phyloP scores from a whole-genome alignment of 2,329 filamentous ascomycete genomes.

The Colletotrichum siamense region DNA sequence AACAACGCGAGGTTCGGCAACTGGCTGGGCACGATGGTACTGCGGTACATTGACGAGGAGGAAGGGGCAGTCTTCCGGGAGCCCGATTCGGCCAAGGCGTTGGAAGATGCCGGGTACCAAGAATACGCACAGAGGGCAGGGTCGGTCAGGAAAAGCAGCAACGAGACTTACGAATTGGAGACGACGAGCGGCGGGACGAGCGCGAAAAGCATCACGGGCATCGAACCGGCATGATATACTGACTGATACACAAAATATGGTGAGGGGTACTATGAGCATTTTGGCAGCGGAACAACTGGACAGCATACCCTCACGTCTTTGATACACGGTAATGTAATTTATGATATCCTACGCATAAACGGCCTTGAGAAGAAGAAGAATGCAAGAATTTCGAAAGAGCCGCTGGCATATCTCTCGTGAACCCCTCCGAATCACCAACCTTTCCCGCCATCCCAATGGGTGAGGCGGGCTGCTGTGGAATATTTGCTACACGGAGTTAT shows the following conservation, averaged over 20 bases:
- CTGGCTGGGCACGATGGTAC: background rate
- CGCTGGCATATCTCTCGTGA: background rate
- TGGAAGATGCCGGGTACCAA: background rate
- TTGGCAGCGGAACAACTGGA: background rate
- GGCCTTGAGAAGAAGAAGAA: background rate
- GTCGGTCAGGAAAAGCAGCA: background rate
- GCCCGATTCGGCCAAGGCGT: background rate
- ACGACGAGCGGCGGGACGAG: background rate
- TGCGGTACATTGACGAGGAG: conserved; percentile 13
- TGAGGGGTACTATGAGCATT: background rate
- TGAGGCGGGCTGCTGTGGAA: background rate
- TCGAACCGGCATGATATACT: background rate
- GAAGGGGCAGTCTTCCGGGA: background rate
- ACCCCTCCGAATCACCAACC: background rate
- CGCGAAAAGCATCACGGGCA: background rate
- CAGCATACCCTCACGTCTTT: background rate
- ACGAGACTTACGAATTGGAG: background rate
- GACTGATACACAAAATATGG: background rate
- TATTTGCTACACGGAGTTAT: no score
- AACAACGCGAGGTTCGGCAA: conserved; percentile 10
- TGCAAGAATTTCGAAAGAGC: background rate
- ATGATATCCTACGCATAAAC: background rate
- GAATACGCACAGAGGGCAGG: background rate
- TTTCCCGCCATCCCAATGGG: background rate
- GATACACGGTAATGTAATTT: background rate